Evolutionary conservation across 768 basidiomycete species (phyloP), one percentile per base, ranked within the genome.

Genomic region (Mycena galericulata): DNA sequence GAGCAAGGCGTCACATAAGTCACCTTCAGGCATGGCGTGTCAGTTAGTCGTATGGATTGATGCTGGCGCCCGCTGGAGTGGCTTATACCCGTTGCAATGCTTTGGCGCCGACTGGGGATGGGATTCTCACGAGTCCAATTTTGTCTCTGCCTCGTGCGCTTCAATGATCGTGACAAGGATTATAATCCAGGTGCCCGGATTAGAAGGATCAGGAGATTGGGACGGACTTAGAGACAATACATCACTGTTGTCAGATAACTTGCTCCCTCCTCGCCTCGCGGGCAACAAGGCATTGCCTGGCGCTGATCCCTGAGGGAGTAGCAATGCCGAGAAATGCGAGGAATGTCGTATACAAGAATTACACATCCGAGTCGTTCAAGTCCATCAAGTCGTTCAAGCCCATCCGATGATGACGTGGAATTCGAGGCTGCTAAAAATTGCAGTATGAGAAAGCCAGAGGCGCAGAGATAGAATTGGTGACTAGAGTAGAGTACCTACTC

Each of bases 21-120:
- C 32, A 38, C 67, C 67, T 27, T 68, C 63, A 14, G 61, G 61
- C 61, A 63, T 68, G 46, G 49, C 46, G 20, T 45, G 46, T 57
- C 60, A 40, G 46, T 32, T 56, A 43, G n/a, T 43, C 20, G 29
- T 50, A 24, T 49, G 27, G 14, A 30, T 43, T 57, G 61, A 50
- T 24, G 45, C 38, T 24, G 30, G 30, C 38, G 56, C 40, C 32
- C 29, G 32, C 10, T 40, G 38, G 26, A 26, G 10, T n/a, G 24
- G 56, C 32, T 58, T 68, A 51, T 68, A 57, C 27, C 53, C 36
- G 56, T 55, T 38, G 38, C 24, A 30, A 41, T 51, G 9, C 24
- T 56, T 53, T 51, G 30, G 55, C 67, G 67, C 61, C 47, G 45
- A 55, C 20, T 24, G 51, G 29, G 51, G 29, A 49, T 18, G 12